phyloP scores from a whole-genome alignment of 306 rosid genomes.

The Ochetophila trinervis region DNA sequence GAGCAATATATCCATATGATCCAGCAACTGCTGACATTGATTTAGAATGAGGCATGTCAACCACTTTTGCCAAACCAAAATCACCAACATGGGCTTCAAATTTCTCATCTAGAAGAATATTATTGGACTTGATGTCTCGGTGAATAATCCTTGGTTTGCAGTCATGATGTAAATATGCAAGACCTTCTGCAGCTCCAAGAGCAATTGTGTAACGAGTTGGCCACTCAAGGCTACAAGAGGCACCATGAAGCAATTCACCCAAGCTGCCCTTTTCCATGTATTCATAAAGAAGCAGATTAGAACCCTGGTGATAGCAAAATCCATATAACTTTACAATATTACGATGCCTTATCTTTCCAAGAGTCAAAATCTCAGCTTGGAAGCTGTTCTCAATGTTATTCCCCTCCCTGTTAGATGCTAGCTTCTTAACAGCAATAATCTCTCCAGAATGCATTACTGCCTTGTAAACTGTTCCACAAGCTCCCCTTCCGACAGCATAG shows the following conservation, averaged over 20 bases:
- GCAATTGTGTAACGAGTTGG: constrained; percentile 77
- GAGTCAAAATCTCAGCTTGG: constrained; percentile 79
- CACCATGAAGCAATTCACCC: constrained; percentile 82
- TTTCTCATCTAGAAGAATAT: constrained; percentile 79
- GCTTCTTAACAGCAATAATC: constrained; percentile 82
- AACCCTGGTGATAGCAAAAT: constrained; percentile 85
- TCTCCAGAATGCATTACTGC: constrained; percentile 69
- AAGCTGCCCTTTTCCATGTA: constrained; percentile 94
- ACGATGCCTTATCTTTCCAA: constrained; percentile 93
- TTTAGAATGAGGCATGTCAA: constrained; percentile 96
- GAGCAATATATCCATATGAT: constrained; percentile 97
- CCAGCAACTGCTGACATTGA: constrained; percentile 99
- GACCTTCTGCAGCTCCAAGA: constrained; percentile 99
- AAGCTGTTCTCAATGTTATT: constrained; percentile 77
- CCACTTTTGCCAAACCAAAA: constrained; percentile 94
- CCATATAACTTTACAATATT: constrained; percentile 90
- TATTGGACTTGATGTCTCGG: constrained; percentile 91
- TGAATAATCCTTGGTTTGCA: constrained; percentile 93
- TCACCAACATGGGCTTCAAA: constrained; percentile 98
- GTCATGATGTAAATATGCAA: constrained; percentile 93
- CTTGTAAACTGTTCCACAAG: constrained; percentile 91
- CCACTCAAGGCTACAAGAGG: constrained; percentile 69
- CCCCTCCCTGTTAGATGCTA: constrained; percentile 86
- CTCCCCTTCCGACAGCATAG: constrained; percentile 80
- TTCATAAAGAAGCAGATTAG: constrained; percentile 85